Evolutionary conservation across 495 filamentous ascomycete genomes (phyloP), one percentile per base, ranked within the genome.

Genomic region (Darksidea phi): DNA sequence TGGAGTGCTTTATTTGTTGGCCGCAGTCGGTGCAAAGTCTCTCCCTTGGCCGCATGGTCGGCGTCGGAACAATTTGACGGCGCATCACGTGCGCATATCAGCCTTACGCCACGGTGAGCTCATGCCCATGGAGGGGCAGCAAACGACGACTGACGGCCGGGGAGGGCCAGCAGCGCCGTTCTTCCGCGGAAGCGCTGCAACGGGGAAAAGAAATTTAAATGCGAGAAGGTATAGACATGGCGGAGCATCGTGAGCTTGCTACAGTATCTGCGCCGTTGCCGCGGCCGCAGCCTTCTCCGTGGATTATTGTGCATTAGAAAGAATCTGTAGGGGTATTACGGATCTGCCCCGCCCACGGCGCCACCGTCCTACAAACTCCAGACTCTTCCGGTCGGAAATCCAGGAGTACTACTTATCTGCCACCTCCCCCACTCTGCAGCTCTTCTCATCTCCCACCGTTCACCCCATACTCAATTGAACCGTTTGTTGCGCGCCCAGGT

Each of bases 321-420:
- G 45, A 54, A 47, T 51, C 25, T 54, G 51, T 55, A 54, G 50
- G 42, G 49, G 46, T 61, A 37, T 38, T 58, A 34, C 20, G 53
- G 55, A 43, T 6, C 38, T 62, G 50, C 59, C 59, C 50, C 50
- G 32, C 52, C 45, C 43, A 50, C 43, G 43, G 24, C 61, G 54
- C 57, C 54, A 59, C 64, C 53, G 53, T n/a, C 37, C 45, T 47
- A 6, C 48, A 43, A 18, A 58, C 64, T 59, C 59, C 59, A 61
- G 53, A 66, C 63, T 46, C 57, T 46, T 56, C 57, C 57, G 51
- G 57, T 58, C 63, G 57, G 57, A 66, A 28, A 48, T 4, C 26
- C 49, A 48, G 24, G 48, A 57, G 38, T 48, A 58, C 54, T 61
- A 57, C 55, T 67, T 52, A 53, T 48, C 53, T 48, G 23, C 42